A percentile compares a stretch with the other conserved stretches of the same genome.
phyloP scores from a whole-genome alignment of 257 asterid genomes.

The Solanum virginianum region DNA sequence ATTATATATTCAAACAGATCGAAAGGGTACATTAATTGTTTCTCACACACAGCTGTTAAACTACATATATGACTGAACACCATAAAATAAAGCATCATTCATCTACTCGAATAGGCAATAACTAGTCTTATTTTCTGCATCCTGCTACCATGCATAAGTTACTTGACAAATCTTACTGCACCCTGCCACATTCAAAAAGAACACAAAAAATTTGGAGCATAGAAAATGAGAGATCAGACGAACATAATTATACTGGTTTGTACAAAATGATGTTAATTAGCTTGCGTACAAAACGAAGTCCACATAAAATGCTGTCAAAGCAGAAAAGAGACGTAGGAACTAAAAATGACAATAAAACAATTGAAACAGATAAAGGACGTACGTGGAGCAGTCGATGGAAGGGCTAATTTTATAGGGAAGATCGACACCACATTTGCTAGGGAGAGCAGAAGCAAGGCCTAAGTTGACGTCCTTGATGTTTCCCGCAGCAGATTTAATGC shows the following conservation, averaged over 20 bases:
- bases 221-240: too few species aligned
- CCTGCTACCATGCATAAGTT: neutral
- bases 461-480: neutral
- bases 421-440: constrained; percentile 22
- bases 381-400: constrained; percentile 35
- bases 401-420: constrained; percentile 32
- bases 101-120: neutral
- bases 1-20: neutral
- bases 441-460: constrained; percentile 5
- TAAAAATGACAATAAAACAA: neutral
- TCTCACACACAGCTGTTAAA: neutral
- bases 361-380: neutral
- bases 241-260: too few species aligned
- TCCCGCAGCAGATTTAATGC: constrained; percentile 7
- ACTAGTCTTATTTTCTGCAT: neutral
- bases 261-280: too few species aligned
- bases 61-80: neutral
- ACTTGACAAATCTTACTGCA: neutral
- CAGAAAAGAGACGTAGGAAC: too few species aligned
- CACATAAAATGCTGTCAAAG: too few species aligned
- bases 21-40: neutral
- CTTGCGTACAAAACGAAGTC: too few species aligned
- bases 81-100: neutral
- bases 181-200: neutral
- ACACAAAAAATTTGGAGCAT: neutral